phyloP scores from a whole-genome alignment of 1,139 yeast genomes.

The Pneumocystis murina region DNA sequence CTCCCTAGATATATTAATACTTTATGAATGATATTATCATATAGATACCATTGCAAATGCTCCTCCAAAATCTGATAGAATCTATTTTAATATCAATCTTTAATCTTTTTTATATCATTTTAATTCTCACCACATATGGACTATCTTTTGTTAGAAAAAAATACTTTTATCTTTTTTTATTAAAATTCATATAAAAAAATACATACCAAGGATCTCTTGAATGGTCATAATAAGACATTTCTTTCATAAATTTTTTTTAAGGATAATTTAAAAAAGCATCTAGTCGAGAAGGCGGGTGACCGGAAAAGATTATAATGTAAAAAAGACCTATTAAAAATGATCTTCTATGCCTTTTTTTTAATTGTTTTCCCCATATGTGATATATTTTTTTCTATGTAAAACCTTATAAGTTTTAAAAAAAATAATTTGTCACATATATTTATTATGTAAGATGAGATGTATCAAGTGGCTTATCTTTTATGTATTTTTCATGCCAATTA shows the following conservation, averaged over 20 bases:
- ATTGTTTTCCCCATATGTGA: too few species aligned
- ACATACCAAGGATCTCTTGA: conserved; percentile 81
- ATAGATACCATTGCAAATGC: background rate
- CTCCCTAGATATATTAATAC: conserved; percentile 97
- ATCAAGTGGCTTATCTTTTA: background rate
- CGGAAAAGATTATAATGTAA: background rate
- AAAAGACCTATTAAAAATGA: too few species aligned
- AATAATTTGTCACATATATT: too few species aligned
- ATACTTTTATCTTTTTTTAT: background rate
- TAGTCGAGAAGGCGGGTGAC: background rate
- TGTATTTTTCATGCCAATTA: background rate
- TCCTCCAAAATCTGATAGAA: conserved; percentile 78
- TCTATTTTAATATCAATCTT: conserved; percentile 35
- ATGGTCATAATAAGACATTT: conserved; percentile 46
- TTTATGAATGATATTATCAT: background rate
- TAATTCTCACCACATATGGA: background rate
- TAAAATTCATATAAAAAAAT: background rate
- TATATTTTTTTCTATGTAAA: too few species aligned
- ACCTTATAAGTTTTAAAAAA: too few species aligned
- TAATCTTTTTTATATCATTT: background rate
- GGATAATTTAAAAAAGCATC: too few species aligned
- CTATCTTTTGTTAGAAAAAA: conserved; percentile 33
- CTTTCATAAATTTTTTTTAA: background rate
- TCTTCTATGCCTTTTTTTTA: too few species aligned
- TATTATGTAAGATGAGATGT: background rate